phyloP scores from a whole-genome alignment of 345 rosid genomes.

The Gynandropsis gynandra region DNA sequence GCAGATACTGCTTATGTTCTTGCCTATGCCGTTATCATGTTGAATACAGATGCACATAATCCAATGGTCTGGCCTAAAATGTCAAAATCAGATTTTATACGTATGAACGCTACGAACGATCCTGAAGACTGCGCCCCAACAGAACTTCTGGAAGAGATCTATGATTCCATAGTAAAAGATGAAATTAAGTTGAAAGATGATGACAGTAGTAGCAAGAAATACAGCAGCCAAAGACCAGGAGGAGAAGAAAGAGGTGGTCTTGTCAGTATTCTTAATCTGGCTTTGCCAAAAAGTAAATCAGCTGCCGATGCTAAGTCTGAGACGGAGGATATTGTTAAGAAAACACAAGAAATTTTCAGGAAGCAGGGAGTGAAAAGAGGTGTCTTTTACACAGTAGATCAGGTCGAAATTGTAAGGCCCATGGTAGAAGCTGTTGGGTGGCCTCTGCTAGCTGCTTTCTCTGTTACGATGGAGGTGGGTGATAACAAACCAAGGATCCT shows the following conservation, averaged over 20 bases:
- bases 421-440: slow-evolving; percentile 99
- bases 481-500: slow-evolving; percentile 85
- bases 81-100: slow-evolving; percentile 88
- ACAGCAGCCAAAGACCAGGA: slow-evolving; percentile 62
- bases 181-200: slow-evolving; percentile 96
- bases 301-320: slow-evolving; percentile 70
- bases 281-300: slow-evolving; percentile 68
- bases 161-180: slow-evolving; percentile 89
- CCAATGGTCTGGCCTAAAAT: slow-evolving; percentile 97
- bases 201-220: slow-evolving; percentile 41
- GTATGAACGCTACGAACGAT: slow-evolving; percentile 74
- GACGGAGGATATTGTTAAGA: slow-evolving; percentile 80
- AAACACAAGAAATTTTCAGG: slow-evolving; percentile 86
- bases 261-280: slow-evolving; percentile 80
- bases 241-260: slow-evolving; percentile 89
- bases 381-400: slow-evolving; percentile 66
- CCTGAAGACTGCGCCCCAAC: slow-evolving; percentile 75
- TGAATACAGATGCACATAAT: slow-evolving; percentile 95
- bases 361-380: slow-evolving; percentile 85
- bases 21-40: slow-evolving; percentile 97
- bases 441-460: slow-evolving; percentile 95
- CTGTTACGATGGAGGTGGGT: slow-evolving; percentile 98
- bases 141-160: slow-evolving; percentile 81
- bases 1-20: slow-evolving; percentile 99
- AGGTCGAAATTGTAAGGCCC: slow-evolving; percentile 77